Conservation (phyloP, 805 yeast species). For the Cephaloascus albidus region DNA sequence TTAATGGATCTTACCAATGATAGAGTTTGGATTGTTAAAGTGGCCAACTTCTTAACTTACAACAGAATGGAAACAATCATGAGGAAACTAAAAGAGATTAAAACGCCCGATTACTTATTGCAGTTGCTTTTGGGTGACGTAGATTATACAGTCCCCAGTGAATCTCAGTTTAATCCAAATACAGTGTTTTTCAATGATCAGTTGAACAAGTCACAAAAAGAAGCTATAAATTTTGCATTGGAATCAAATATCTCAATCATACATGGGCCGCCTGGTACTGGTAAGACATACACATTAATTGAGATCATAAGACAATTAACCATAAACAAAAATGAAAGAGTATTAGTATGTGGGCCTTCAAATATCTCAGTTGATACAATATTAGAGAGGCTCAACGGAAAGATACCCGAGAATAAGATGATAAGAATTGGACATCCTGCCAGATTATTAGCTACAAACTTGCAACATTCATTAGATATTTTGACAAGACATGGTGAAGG, state of each 20-base stretch:
- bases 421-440: constrained; percentile 94
- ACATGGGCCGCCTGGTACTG: constrained; percentile 83
- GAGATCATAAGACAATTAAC: constrained; percentile 73
- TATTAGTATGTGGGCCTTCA: constrained; percentile 90
- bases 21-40: constrained; percentile 59
- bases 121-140: constrained; percentile 38
- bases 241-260: constrained; percentile 49
- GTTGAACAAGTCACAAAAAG: constrained; percentile 61
- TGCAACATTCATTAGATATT: constrained; percentile 70
- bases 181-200: constrained; percentile 33
- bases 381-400: constrained; percentile 55
- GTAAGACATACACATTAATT: constrained; percentile 74
- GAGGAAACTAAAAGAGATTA: constrained; percentile 50
- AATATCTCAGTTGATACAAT: constrained; percentile 90
- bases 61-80: constrained; percentile 73
- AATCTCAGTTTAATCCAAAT: too few species aligned
- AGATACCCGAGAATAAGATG: constrained; percentile 36
- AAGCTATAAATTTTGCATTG: constrained; percentile 63
- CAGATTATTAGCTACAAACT: constrained; percentile 51
- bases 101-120: constrained; percentile 20
- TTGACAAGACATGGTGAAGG: constrained; percentile 49
- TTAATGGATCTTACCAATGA: constrained; percentile 34
- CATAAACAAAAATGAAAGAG: constrained; percentile 32
- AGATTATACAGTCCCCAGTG: constrained; percentile 18
- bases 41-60: constrained; percentile 62